phyloP scores from a whole-genome alignment of 148 eudicot species.

The Dianthus caryophyllus region DNA sequence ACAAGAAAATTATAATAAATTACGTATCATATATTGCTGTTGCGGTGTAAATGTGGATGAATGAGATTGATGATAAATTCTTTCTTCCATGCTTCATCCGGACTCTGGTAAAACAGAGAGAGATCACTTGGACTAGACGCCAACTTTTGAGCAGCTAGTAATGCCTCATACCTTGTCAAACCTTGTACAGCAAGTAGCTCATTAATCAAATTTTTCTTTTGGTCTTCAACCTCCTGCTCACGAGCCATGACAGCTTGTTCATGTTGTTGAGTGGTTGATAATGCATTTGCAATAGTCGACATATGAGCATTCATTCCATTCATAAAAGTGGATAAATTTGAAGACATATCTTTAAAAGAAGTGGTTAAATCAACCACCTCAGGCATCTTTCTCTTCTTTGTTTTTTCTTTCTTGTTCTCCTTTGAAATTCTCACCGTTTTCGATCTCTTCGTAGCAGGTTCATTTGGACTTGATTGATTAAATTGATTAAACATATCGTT shows the following conservation, averaged over 20 bases:
- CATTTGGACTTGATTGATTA: neutral
- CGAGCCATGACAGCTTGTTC: no score
- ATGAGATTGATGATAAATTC: neutral
- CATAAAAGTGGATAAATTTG: neutral
- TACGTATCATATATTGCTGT: neutral
- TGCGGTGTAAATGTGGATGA: neutral
- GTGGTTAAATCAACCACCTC: neutral
- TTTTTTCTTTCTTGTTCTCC: neutral
- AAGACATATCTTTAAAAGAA: neutral
- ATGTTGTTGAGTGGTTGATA: no score
- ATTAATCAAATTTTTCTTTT: no score
- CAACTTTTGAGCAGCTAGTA: conserved; percentile 2
- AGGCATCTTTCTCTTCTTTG: neutral
- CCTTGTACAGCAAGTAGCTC: no score
- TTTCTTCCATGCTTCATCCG: neutral
- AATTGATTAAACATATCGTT: neutral
- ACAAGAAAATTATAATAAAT: no score
- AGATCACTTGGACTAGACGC: neutral
- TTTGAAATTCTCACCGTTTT: no score
- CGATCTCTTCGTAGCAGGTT: no score
- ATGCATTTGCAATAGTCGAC: no score
- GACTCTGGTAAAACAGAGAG: neutral
- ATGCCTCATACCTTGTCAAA: neutral
- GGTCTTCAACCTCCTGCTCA: no score
- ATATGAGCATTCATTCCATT: conserved; percentile 1